Evolutionary conservation across 2,329 filamentous ascomycete genomes (phyloP).

Genomic region (Epichloe baconii): DNA sequence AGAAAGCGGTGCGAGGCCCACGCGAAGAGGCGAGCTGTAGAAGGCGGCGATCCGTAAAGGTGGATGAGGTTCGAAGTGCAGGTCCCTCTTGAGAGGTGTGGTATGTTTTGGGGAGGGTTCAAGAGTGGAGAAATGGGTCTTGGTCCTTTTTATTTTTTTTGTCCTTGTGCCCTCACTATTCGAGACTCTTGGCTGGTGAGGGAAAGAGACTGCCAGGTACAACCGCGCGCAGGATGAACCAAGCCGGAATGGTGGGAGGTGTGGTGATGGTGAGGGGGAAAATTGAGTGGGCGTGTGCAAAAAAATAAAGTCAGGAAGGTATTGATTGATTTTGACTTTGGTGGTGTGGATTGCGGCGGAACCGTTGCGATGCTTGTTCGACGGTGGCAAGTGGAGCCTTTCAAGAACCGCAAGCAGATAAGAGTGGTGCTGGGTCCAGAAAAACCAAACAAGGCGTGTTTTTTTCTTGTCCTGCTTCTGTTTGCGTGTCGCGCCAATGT

Average conservation of each 20-base stretch:
- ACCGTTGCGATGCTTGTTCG: conserved; percentile 12
- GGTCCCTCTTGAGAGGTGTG: conserved; percentile 25
- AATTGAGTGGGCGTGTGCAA: conserved; percentile 4
- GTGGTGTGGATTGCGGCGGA: conserved; percentile 10
- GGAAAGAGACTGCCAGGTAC: conserved; percentile 10
- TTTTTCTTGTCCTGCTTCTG: conserved; percentile 5
- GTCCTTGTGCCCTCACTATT: conserved; percentile 2
- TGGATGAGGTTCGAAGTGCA: conserved; percentile 27
- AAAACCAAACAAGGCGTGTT: conserved; percentile 9
- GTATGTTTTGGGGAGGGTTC: conserved; percentile 32
- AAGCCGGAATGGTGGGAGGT: conserved; percentile 17
- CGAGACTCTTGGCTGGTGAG: conserved; percentile 10
- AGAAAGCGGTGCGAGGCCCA: conserved; percentile 12
- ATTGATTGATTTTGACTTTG: conserved; percentile 5
- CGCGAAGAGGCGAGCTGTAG: conserved; percentile 13
- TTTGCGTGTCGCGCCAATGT: conserved; percentile 8
- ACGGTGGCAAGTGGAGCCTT: conserved; percentile 13
- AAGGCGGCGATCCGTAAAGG: conserved; percentile 19
- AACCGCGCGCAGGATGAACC: conserved; percentile 9
- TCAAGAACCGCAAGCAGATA: conserved; percentile 14
- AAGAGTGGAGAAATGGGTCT: conserved; percentile 33
- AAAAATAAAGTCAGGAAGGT: not conserved
- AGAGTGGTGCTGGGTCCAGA: conserved; percentile 11
- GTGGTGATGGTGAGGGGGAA: conserved; percentile 5
- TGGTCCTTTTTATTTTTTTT: conserved; percentile 28